A percentile compares a stretch with the other conserved stretches of the same genome.
Evolutionary conservation across 1,139 yeast species (phyloP).

Genomic region (Suhomyces taliae): DNA sequence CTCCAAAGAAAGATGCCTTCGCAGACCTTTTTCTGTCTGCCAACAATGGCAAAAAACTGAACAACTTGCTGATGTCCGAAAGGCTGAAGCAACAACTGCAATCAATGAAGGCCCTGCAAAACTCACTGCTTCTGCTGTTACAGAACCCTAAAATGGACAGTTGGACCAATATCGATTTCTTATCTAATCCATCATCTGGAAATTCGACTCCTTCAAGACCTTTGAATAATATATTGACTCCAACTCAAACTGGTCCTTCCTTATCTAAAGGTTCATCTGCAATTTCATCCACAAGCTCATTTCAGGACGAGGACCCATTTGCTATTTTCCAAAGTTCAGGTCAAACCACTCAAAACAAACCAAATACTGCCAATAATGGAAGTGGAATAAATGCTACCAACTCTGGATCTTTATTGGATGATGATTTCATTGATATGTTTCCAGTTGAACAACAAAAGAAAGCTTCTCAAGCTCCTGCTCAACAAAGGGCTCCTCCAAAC

Average conservation of each 20-base stretch:
- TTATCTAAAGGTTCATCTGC: constrained; percentile 2
- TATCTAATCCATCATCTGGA: constrained; percentile 8
- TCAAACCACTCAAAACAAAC: background rate
- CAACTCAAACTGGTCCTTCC: constrained; percentile 9
- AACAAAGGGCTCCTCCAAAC: background rate
- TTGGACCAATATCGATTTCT: constrained; percentile 25
- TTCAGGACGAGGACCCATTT: constrained; percentile 18
- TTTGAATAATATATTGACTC: background rate
- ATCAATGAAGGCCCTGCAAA: background rate
- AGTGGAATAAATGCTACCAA: background rate
- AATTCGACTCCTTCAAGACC: constrained; percentile 3
- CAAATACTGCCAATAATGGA: background rate
- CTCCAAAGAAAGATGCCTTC: constrained; percentile 49
- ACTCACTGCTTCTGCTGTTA: constrained; percentile 6
- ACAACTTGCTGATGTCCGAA: constrained; percentile 21
- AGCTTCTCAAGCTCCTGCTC: background rate
- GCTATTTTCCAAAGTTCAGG: constrained; percentile 14
- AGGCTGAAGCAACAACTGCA: constrained; percentile 19
- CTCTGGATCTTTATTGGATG: constrained; percentile 32
- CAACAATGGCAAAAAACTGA: constrained; percentile 13
- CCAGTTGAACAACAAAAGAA: constrained; percentile 1
- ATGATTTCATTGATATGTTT: constrained; percentile 45
- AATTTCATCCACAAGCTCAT: constrained; percentile 9
- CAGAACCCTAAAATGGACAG: constrained; percentile 10
- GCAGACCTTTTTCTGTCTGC: constrained; percentile 48